Evolutionary conservation across 306 rosid genomes (phyloP), one percentile per base, ranked within the genome.

Genomic region (Trifolium pratense): DNA sequence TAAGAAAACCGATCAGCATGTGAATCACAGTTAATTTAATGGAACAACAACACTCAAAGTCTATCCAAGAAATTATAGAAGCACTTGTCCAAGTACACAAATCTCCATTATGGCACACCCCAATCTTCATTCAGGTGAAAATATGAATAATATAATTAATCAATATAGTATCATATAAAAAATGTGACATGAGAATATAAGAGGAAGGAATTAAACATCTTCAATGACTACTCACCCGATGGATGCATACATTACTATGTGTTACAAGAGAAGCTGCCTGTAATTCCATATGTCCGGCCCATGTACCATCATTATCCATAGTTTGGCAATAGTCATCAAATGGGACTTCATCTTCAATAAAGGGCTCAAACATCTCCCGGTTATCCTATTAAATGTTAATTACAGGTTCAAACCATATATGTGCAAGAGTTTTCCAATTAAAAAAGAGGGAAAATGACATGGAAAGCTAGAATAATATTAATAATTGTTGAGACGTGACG

Each of bases 241-340:
- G 97, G 82, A 91, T 91, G 87, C 97, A 91, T 76, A 91, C 79
- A 51, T 91, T 89, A 87, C 81, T 68, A 52, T 74, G 89, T 14
- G 86, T 82, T 74, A 87, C 95, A 79, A 91, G 95, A 80, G 97
- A 91, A 80, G 95, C 97, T 67, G 97, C 92, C 81, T 91, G 97
- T 85, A 91, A 72, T 87, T 91, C 97, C 87, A 91, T 87, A 73
- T 91, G 85, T 64, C 97, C 97, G 53, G 97, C 95, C 97, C 97
- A 91, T 26, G 95, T 91, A 59, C 95, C 92, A 65, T 91, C 95
- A 46, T 87, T 84, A 77, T 80, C 89, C 97, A 91, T 91, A 64
- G 88, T 73, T 58, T 78, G 89, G 77, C 95, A 91, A 80, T 91
- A 91, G 56, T 91, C 83, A 65, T 81, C 88, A 78, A 89, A 91